phyloP scores from a whole-genome alignment of 2,329 filamentous ascomycete genomes.

The Pyricularia pennisetigena region DNA sequence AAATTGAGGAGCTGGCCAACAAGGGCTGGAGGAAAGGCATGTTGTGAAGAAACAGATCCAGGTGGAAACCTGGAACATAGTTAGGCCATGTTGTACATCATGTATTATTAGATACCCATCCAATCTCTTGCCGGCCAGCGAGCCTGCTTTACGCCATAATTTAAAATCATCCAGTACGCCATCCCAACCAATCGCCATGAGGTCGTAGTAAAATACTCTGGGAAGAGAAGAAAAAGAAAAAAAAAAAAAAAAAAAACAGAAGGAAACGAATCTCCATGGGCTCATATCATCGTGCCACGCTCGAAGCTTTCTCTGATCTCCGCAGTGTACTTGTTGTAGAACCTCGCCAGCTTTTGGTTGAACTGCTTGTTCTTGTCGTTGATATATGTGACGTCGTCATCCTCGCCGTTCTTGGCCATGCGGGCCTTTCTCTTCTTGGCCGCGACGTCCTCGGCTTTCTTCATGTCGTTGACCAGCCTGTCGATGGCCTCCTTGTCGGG shows the following conservation, averaged over 20 bases:
- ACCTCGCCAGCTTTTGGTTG: slow-evolving; percentile 90
- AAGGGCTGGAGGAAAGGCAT: slow-evolving; percentile 85
- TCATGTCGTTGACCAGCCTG: slow-evolving; percentile 73
- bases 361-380: slow-evolving; percentile 99
- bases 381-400: slow-evolving; percentile 93
- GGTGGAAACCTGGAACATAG: slow-evolving; percentile 1
- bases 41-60: slow-evolving; percentile 42
- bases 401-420: slow-evolving; percentile 68
- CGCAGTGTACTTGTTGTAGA: slow-evolving; percentile 97
- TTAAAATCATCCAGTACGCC: background rate
- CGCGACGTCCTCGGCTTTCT: slow-evolving; percentile 78
- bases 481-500: slow-evolving; percentile 84
- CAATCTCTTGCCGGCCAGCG: background rate
- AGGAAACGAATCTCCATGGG: background rate
- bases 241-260: background rate
- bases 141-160: background rate
- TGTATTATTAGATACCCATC: slow-evolving; percentile 3
- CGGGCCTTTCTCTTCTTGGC: slow-evolving; percentile 80
- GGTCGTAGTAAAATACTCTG: background rate
- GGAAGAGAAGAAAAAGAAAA: background rate
- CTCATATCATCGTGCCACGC: slow-evolving; percentile 86
- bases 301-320: slow-evolving; percentile 98
- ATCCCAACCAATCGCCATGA: background rate
- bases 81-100: background rate
- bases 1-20: slow-evolving; percentile 73